These are phyloP conservation scores for Striga hermonthica DNA, from an alignment of 305 asterid genomes.

Conservation along the genomic window DNA sequence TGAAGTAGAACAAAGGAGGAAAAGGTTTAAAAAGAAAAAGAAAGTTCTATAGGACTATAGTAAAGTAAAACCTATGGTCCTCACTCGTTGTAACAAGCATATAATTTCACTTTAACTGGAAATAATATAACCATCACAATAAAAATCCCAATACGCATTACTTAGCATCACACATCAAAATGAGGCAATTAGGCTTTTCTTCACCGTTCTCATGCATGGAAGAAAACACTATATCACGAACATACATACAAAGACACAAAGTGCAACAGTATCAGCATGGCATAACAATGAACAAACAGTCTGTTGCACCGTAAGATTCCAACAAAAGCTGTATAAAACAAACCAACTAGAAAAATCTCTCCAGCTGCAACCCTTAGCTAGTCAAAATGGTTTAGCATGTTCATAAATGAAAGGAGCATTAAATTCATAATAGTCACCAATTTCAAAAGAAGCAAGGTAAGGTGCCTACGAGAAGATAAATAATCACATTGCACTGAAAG, in stretches of 20 bases:
- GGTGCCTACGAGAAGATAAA: constrained; percentile 29
- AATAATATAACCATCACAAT: constrained; percentile 18
- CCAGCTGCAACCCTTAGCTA: constrained; percentile 24
- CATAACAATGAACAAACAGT: constrained; percentile 19
- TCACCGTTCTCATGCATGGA: constrained; percentile 26
- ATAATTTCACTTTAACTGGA: constrained; percentile 18
- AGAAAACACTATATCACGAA: constrained; percentile 13
- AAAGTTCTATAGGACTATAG: constrained; percentile 33
- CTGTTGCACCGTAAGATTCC: background rate
- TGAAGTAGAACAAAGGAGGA: constrained; percentile 23
- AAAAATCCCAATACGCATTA: constrained; percentile 5
- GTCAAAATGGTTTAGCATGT: constrained; percentile 26
- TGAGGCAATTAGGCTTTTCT: constrained; percentile 11
- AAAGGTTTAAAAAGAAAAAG: constrained; percentile 15
- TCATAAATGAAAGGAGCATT: constrained; percentile 11
- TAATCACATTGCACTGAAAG: constrained; percentile 19
- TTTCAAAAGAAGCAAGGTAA: constrained; percentile 19
- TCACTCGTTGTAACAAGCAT: constrained; percentile 18
- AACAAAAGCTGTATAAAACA: constrained; percentile 14
- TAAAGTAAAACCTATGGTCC: constrained; percentile 16
- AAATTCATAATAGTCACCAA: background rate
- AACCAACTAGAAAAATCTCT: constrained; percentile 10
- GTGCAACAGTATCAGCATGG: constrained; percentile 18
- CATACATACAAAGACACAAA: background rate
- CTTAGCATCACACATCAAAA: constrained; percentile 7